A percentile compares a stretch with the other conserved stretches of the same genome.
These are phyloP conservation scores for Barnettozyma vustinii DNA, from an alignment of 805 yeast species.

Conservation along the genomic window DNA sequence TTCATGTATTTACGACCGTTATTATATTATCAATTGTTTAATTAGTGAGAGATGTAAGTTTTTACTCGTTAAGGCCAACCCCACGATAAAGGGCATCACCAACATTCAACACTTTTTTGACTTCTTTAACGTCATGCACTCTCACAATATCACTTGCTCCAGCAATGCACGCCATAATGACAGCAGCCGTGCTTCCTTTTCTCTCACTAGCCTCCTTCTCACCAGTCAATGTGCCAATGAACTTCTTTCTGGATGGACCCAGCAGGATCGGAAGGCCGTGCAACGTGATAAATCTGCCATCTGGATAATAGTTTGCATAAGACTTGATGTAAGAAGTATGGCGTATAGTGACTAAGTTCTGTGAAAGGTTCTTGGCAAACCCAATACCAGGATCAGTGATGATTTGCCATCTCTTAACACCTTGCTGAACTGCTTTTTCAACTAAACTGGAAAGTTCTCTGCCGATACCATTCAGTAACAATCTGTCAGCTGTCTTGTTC, in stretches of 20 bases:
- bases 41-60: not conserved
- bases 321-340: conserved; percentile 41
- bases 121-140: conserved; percentile 76
- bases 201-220: conserved; percentile 55
- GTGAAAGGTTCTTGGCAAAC: conserved; percentile 77
- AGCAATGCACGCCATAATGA: conserved; percentile 67
- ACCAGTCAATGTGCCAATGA: conserved; percentile 70
- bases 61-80: conserved; percentile 2
- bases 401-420: conserved; percentile 85
- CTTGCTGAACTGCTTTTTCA: conserved; percentile 48
- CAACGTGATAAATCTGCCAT: conserved; percentile 16
- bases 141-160: conserved; percentile 76
- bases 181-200: conserved; percentile 69
- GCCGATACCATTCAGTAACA: conserved; percentile 52
- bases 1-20: conserved; percentile 17
- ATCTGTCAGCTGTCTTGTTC: conserved; percentile 14
- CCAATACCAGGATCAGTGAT: conserved; percentile 95
- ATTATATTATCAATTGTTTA: not conserved
- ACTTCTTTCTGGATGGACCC: conserved; percentile 87
- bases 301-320: conserved; percentile 37
- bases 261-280: conserved; percentile 55
- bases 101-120: conserved; percentile 45
- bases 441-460: conserved; percentile 59
- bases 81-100: conserved; percentile 70
- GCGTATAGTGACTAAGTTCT: conserved; percentile 63